Evolutionary conservation across 495 filamentous ascomycete species (phyloP).

Genomic region (Daldinia caldariorum): DNA sequence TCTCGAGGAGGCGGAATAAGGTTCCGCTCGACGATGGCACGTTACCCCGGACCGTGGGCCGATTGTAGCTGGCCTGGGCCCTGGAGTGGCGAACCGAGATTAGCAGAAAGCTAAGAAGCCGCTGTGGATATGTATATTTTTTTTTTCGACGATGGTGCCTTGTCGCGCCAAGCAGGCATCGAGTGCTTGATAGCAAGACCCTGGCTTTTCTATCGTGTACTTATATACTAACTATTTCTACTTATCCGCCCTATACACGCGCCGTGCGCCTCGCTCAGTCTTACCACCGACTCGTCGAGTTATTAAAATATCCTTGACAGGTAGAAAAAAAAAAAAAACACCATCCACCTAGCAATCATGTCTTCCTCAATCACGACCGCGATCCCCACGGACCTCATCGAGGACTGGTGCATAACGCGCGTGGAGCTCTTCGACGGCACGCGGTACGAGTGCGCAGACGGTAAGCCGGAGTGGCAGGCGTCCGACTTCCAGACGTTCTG

Average conservation of each 20-base stretch:
- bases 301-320: too few relatives aligned
- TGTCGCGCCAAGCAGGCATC: constrained; percentile 2
- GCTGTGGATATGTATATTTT: constrained; percentile 7
- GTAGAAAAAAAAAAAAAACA: background rate
- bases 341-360: background rate
- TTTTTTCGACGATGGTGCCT: constrained; percentile 17
- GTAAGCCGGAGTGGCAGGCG: background rate
- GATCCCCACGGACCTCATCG: constrained; percentile 28
- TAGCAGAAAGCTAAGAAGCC: constrained; percentile 15
- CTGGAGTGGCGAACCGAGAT: constrained; percentile 24
- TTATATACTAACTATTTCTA: background rate
- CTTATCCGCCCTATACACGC: background rate
- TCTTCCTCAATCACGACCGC: constrained; percentile 34
- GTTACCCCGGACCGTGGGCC: background rate
- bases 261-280: background rate
- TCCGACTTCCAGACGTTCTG: constrained; percentile 41
- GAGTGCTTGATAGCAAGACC: background rate
- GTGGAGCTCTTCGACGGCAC: constrained; percentile 1
- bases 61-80: background rate
- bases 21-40: background rate
- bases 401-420: constrained; percentile 16
- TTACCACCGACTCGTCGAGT: too few relatives aligned
- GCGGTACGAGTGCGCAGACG: constrained; percentile 25
- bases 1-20: background rate
- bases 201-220: background rate